phyloP scores from a whole-genome alignment of 176 grass and related monocot genomes.

The Triticum monococcum region DNA sequence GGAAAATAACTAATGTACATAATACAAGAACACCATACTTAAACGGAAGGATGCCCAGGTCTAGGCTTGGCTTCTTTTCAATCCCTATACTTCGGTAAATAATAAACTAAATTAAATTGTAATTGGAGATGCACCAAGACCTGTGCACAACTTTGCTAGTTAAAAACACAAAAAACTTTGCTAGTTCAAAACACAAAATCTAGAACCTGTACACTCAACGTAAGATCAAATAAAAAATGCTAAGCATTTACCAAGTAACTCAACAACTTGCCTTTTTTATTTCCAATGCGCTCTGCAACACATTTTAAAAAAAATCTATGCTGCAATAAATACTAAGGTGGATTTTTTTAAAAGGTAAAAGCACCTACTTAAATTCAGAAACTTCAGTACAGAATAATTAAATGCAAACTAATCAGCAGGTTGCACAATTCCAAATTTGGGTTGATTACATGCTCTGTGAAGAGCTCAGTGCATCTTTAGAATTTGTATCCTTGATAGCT shows the following conservation, averaged over 20 bases:
- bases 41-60: background rate
- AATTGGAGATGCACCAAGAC: background rate
- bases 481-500: background rate
- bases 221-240: background rate
- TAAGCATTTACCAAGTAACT: background rate
- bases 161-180: background rate
- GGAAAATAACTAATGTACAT: background rate
- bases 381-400: background rate
- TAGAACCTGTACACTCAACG: no score
- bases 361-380: background rate
- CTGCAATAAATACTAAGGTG: background rate
- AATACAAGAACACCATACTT: background rate
- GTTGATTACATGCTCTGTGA: background rate
- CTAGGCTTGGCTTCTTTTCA: background rate
- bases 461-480: background rate
- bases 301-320: background rate
- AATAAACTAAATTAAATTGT: background rate
- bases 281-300: background rate
- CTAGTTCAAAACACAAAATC: no score
- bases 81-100: background rate
- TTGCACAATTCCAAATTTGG: background rate
- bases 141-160: background rate
- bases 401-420: background rate
- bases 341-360: background rate
- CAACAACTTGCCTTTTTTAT: background rate